phyloP scores from a whole-genome alignment of 192 early-diverging fungal genomes.

The Gonapodya sp. region DNA sequence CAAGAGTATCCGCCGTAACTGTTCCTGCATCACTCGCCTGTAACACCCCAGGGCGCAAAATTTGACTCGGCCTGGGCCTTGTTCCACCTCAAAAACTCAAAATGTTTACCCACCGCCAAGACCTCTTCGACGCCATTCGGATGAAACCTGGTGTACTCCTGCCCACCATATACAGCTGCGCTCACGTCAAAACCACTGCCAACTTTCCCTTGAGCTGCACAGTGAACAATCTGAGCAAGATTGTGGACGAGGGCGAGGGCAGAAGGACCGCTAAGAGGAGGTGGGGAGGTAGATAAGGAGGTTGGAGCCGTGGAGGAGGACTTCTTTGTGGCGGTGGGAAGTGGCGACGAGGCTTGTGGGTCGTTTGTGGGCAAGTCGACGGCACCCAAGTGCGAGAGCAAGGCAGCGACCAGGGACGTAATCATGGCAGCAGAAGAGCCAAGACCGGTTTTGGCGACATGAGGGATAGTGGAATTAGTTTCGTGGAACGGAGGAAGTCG shows the following conservation, averaged over 20 bases:
- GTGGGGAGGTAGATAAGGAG: neutral
- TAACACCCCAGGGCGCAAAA: neutral
- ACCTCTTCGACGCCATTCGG: conserved; percentile 49
- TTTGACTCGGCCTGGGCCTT: neutral
- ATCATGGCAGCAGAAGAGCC: conserved; percentile 96
- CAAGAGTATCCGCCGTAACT: neutral
- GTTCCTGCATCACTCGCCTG: neutral
- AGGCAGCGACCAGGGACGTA: conserved; percentile 73
- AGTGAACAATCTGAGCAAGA: conserved; percentile 83
- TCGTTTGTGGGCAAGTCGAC: conserved; percentile 15
- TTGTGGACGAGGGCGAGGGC: conserved; percentile 63
- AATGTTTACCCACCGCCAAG: conserved; percentile 20
- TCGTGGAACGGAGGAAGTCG: conserved; percentile 51
- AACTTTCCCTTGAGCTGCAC: conserved; percentile 96
- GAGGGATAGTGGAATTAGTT: conserved; percentile 45
- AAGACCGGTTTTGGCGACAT: conserved; percentile 91
- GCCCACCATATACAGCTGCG: conserved; percentile 83
- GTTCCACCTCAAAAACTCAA: neutral
- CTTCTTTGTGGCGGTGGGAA: neutral
- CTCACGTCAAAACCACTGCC: conserved; percentile 95
- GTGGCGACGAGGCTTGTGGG: conserved; percentile 12
- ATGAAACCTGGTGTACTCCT: conserved; percentile 74
- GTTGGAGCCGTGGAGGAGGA: neutral
- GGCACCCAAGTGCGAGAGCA: conserved; percentile 66
- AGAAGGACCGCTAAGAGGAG: neutral